Conservation (phyloP, 2,329 filamentous ascomycete species). For the Exophiala spinifera region DNA sequence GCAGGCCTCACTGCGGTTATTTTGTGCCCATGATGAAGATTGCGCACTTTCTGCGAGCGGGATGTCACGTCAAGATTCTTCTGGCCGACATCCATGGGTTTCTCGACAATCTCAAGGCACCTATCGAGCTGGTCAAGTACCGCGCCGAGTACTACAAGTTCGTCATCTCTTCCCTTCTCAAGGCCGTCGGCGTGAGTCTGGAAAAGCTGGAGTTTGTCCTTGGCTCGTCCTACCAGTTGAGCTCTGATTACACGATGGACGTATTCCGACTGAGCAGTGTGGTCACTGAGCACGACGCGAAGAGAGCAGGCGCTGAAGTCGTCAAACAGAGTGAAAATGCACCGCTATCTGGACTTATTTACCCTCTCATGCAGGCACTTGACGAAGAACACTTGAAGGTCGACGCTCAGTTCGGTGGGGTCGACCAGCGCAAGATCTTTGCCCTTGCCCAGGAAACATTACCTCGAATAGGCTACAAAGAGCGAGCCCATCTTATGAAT, state of each 20-base stretch:
- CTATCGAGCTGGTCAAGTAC: constrained; percentile 79
- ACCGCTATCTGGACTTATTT: constrained; percentile 70
- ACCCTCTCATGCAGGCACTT: constrained; percentile 83
- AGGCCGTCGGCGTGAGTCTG: constrained; percentile 74
- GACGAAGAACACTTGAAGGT: constrained; percentile 87
- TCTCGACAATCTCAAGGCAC: constrained; percentile 62
- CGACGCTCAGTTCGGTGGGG: constrained; percentile 82
- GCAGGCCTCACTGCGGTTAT: constrained; percentile 86
- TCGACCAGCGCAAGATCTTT: constrained; percentile 87
- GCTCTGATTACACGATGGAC: constrained; percentile 75
- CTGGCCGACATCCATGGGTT: constrained; percentile 63
- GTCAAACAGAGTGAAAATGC: constrained; percentile 87
- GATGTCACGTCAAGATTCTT: constrained; percentile 76
- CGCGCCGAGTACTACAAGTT: constrained; percentile 81
- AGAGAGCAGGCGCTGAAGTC: constrained; percentile 87
- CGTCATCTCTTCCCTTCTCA: constrained; percentile 70
- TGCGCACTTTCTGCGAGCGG: constrained; percentile 79
- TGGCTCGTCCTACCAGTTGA: constrained; percentile 76
- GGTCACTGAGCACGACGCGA: constrained; percentile 74
- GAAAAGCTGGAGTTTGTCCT: constrained; percentile 78
- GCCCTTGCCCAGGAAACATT: constrained; percentile 79
- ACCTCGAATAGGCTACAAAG: constrained; percentile 79
- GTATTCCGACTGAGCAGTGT: constrained; percentile 71
- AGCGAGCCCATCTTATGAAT: constrained; percentile 72
- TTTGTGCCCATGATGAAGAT: constrained; percentile 87